A percentile compares a stretch with the other conserved stretches of the same genome.
These are phyloP conservation scores for Fusarium oligoseptatum DNA, from an alignment of 2,329 filamentous ascomycete genomes.

Conservation along the genomic window DNA sequence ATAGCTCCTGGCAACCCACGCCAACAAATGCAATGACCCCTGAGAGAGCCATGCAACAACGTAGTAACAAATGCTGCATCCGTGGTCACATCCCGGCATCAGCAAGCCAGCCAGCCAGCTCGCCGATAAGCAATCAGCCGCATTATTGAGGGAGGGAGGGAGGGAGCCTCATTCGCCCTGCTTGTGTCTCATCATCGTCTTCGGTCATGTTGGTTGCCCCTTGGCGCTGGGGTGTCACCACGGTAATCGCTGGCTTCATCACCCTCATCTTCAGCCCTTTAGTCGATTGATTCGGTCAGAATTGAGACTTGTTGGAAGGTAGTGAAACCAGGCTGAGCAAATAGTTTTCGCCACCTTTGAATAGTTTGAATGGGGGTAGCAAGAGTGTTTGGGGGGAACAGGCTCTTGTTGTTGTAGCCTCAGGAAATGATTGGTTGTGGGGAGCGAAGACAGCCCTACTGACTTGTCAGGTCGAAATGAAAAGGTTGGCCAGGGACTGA, in stretches of 20 bases:
- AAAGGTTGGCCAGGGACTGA: neutral
- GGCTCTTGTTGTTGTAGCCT: neutral
- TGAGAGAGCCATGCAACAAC: neutral
- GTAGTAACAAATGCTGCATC: neutral
- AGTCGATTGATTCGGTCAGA: neutral
- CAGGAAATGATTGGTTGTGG: neutral
- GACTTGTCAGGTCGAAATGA: neutral
- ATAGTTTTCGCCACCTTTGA: neutral
- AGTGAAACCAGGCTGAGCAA: slow-evolving; percentile 3
- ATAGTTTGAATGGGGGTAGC: neutral
- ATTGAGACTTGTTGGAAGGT: neutral
- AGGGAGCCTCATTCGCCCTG: neutral
- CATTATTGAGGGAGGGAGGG: neutral
- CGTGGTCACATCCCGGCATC: neutral
- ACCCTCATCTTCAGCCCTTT: neutral
- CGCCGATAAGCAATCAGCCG: neutral
- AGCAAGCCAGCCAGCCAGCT: neutral
- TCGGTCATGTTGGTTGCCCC: no score
- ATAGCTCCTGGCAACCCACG: neutral
- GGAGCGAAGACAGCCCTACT: neutral
- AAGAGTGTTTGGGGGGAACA: neutral
- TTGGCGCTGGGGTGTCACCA: neutral
- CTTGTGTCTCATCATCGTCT: neutral
- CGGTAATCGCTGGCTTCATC: neutral
- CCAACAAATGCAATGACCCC: neutral